phyloP scores from a whole-genome alignment of 805 yeast genomes.

The Candida vartiovaarae region DNA sequence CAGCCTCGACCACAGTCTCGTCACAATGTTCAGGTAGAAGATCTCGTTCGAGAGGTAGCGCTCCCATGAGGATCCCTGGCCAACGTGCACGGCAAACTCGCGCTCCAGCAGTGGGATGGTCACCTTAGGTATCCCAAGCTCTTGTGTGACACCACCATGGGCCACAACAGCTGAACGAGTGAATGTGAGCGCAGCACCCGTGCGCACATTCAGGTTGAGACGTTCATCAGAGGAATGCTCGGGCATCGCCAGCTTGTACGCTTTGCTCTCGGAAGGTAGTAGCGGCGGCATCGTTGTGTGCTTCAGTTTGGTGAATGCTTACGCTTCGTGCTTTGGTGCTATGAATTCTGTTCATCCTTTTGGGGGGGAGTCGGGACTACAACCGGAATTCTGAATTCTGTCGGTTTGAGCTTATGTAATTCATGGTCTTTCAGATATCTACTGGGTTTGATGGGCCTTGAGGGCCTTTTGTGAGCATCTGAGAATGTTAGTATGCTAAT shows the following conservation, averaged over 20 bases:
- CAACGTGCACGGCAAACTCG: slow-evolving; percentile 2
- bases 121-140: slow-evolving; percentile 26
- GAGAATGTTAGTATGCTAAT: too few relatives aligned
- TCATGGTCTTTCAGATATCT: too few relatives aligned
- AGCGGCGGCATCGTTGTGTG: slow-evolving; percentile 45
- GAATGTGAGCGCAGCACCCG: slow-evolving; percentile 59
- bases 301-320: too few relatives aligned
- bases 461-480: too few relatives aligned
- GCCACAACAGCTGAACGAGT: slow-evolving; percentile 55
- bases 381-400: too few relatives aligned
- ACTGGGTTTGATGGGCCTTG: too few relatives aligned
- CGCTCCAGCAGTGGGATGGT: slow-evolving; percentile 11
- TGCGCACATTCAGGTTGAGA: slow-evolving; percentile 48
- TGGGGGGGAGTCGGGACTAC: too few relatives aligned
- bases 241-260: slow-evolving; percentile 53
- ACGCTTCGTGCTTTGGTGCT: not conserved
- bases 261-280: slow-evolving; percentile 56
- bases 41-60: slow-evolving; percentile 48
- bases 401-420: too few relatives aligned
- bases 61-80: slow-evolving; percentile 2
- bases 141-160: slow-evolving; percentile 62
- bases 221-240: slow-evolving; percentile 43
- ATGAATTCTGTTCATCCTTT: not conserved
- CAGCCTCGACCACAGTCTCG: slow-evolving; percentile 49
- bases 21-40: slow-evolving; percentile 52